Evolutionary conservation across 2,329 filamentous ascomycete genomes (phyloP).

Genomic region (Xylariaceae sp.): DNA sequence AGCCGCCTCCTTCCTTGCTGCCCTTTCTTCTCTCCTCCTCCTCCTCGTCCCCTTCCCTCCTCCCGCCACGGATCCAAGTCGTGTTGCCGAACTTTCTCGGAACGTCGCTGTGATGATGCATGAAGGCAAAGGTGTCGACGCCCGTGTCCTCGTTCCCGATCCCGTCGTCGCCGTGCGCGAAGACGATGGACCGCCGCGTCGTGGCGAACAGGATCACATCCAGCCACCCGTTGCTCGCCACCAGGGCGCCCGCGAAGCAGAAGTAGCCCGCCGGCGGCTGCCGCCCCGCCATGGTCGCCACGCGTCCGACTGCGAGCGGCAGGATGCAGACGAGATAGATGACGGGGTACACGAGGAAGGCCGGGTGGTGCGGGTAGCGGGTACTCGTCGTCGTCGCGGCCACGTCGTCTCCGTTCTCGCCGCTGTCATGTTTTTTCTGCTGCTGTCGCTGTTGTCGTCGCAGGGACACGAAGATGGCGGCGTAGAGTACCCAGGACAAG

Average conservation of each 20-base stretch:
- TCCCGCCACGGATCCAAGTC: slow-evolving; percentile 27
- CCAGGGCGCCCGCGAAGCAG: slow-evolving; percentile 53
- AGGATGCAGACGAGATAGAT: slow-evolving; percentile 43
- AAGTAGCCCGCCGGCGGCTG: slow-evolving; percentile 49
- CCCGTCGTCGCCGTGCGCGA: slow-evolving; percentile 27
- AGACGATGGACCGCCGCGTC: slow-evolving; percentile 49
- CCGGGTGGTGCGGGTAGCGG: slow-evolving; percentile 35
- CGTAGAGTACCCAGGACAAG: slow-evolving; percentile 33
- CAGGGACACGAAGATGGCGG: slow-evolving; percentile 33
- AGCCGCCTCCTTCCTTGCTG: slow-evolving; percentile 13
- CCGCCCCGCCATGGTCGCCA: slow-evolving; percentile 54
- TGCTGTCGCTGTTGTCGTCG: slow-evolving; percentile 21
- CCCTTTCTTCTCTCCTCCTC: too few species aligned
- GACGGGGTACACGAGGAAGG: slow-evolving; percentile 62
- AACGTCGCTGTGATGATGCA: slow-evolving; percentile 36
- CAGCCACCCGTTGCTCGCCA: slow-evolving; percentile 51
- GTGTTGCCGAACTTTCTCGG: slow-evolving; percentile 27
- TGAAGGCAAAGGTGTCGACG: slow-evolving; percentile 46
- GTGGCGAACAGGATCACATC: slow-evolving; percentile 50
- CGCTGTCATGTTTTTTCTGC: too few species aligned
- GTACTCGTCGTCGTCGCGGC: slow-evolving; percentile 3
- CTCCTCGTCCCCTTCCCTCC: slow-evolving; percentile 5
- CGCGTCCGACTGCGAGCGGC: slow-evolving; percentile 56
- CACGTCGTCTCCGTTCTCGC: too few species aligned
- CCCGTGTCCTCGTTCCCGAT: slow-evolving; percentile 39